Evolutionary conservation across 495 filamentous ascomycete genomes (phyloP), one percentile per base, ranked within the genome.

Genomic region (Aspergillus leporis): DNA sequence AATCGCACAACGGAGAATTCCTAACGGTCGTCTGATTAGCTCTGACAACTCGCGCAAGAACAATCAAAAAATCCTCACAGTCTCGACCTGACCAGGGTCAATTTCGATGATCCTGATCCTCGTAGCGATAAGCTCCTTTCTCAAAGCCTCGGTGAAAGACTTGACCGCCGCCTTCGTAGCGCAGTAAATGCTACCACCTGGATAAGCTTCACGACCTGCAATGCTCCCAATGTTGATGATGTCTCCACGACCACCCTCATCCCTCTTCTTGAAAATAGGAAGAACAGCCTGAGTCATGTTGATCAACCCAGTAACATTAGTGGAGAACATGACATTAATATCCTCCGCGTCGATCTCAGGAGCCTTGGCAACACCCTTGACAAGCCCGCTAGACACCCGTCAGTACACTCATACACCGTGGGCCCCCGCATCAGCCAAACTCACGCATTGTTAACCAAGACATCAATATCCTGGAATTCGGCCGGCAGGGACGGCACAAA

Each of bases 211-310:
- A 40, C 94, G 85, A 22, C 94, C 94, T 23, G 94, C 94, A 69
- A 98, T 94, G 65, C 89, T 93, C 55, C 94, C 94, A 68, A 98
- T 90, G 74, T 97, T 98, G 73, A 98, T 95, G 68, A 98, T 93
- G 67, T 98, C 94, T 59, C 94, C 94, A 30, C 79, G 76, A 53
- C 92, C 93, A 51, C 91, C 90, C 41, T 93, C 85, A 14, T 80
- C 73, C 40, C 91, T 86, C 68, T 86, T 83, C 78, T 92, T 87
- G 82, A 92, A 96, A 71, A 92, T 87, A 19, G 87, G 84, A 19
- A 98, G 82, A 49, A 97, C 77, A 30, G 90, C 91, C 79, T 98
- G 94, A 7, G 94, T 98, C 90, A 98, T 94, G 80, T 92, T 90
- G 78, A 98, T 95, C 22, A 98, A 80, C 18, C 94, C 94, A 3